Evolutionary conservation across 2,329 filamentous ascomycete genomes (phyloP).

Genomic region (Pestalotiopsis sp.): DNA sequence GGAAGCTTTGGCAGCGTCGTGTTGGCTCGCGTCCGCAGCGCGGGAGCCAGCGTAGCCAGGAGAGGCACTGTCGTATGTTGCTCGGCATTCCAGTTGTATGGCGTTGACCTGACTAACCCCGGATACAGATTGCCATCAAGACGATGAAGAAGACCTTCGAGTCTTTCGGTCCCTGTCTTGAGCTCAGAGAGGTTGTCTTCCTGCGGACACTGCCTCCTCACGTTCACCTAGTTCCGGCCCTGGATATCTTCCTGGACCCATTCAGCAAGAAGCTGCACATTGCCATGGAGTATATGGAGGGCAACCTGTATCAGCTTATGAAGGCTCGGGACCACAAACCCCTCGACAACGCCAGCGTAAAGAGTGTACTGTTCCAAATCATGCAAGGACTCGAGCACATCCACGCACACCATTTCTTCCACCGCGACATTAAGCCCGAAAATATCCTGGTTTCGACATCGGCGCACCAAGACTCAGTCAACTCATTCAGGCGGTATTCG

Average conservation of each 20-base stretch:
- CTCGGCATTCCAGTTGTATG: too few species aligned
- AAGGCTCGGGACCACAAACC: constrained; percentile 96
- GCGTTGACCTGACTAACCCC: background rate
- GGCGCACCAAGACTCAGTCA: constrained; percentile 76
- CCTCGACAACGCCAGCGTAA: constrained; percentile 87
- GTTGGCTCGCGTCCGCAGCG: constrained; percentile 86
- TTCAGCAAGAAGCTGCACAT: constrained; percentile 97
- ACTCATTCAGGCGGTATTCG: constrained; percentile 91
- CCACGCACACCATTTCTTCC: constrained; percentile 95
- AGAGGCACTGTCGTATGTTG: constrained; percentile 85
- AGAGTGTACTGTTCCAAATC: constrained; percentile 98
- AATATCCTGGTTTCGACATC: constrained; percentile 97
- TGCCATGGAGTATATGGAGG: constrained; percentile 99
- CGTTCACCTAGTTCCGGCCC: constrained; percentile 90
- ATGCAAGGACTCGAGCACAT: constrained; percentile 96
- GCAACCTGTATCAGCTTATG: constrained; percentile 98
- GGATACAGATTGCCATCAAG: constrained; percentile 87
- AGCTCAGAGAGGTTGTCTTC: constrained; percentile 96
- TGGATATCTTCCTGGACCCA: constrained; percentile 98
- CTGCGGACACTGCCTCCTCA: constrained; percentile 85
- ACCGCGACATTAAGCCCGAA: constrained; percentile 98
- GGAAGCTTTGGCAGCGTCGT: constrained; percentile 97
- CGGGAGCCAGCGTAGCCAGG: constrained; percentile 84
- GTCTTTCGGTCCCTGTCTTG: constrained; percentile 84
- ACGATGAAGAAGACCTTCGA: constrained; percentile 99